Base-by-base conservation (phyloP, 345 rosid species). In the Gossypium thurberi region DNA sequence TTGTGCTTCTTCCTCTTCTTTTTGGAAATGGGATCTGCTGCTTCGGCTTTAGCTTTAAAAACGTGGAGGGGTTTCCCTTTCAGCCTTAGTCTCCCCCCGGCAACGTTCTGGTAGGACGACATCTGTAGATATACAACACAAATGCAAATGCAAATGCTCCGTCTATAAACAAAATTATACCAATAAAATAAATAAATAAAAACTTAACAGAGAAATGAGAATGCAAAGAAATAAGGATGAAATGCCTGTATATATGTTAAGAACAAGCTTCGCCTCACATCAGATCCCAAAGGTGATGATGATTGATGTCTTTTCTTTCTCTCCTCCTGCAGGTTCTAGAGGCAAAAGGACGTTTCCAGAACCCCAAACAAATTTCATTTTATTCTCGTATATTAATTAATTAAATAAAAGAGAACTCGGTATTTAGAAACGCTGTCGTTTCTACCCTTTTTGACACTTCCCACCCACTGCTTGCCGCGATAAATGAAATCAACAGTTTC, bases 41-140 rank as follows among this genome's bases (percentile, higher is more conserved):
- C 60, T 56, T 72, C 78, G 60, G 14, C 28, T 56, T 56, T 21
- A 56, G 60, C 28, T 56, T 56, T 56, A 56, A 56, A 20, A 12
- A 78, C 77, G 18, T 67, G 47, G 13, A 75, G 74, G 4, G 75
- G 47, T 48, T 75, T 75, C 56, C 77, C 77, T 66, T 81, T 81
- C 28, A 75, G 79, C 73, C 77, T 81, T 69, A 81, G 71, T 60
- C 55, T 81, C 46, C 84, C 74, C 6, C 57, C 72, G 43, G 72
- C 68, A 53, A 75, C 65, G 48, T 78, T 81, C 50, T 71, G 79
- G 77, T 74, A 81, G 42, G 74, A 77, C n/a, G 79, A 71, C 81
- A 74, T 74, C 60, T 61, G 6, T 11, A 12, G 43, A 55, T 2
- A 18, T 1, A 28, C n/a, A 14, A 25, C 71, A 68, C n/a, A 70